phyloP scores from a whole-genome alignment of 2,329 filamentous ascomycete genomes.

The Fusarium vanettenii region DNA sequence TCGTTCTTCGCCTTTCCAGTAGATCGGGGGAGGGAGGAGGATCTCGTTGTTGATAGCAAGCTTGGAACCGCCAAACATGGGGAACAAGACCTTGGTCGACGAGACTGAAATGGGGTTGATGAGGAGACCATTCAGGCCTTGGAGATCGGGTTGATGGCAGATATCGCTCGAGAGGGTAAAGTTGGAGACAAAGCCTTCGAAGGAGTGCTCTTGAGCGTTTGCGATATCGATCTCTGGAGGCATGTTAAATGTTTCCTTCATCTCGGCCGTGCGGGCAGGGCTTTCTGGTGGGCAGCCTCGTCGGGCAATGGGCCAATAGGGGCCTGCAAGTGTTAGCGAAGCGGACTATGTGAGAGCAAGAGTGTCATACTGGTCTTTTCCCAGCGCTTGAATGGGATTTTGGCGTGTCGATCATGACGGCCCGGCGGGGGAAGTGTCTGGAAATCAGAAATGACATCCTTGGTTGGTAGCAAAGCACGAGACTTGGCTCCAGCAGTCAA shows the following conservation, averaged over 20 bases:
- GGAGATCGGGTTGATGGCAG: conserved; percentile 74
- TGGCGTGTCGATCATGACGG: conserved; percentile 49
- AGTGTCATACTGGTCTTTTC: conserved; percentile 59
- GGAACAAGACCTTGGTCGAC: conserved; percentile 68
- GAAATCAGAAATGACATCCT: conserved; percentile 58
- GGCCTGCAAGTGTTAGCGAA: conserved; percentile 49
- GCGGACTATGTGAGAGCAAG: neutral
- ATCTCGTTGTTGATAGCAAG: conserved; percentile 77
- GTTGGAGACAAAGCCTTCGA: conserved; percentile 70
- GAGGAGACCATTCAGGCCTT: conserved; percentile 72
- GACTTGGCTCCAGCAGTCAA: conserved; percentile 64
- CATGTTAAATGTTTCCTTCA: conserved; percentile 57
- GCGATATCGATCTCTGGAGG: conserved; percentile 59
- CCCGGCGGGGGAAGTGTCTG: conserved; percentile 54
- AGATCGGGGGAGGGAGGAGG: conserved; percentile 75
- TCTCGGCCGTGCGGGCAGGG: conserved; percentile 62
- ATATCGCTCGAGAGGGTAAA: conserved; percentile 70
- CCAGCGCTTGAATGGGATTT: conserved; percentile 58
- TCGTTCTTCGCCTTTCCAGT: conserved; percentile 72
- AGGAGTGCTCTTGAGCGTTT: conserved; percentile 61
- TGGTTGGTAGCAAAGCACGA: conserved; percentile 55
- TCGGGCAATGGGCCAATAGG: conserved; percentile 68
- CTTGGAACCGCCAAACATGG: conserved; percentile 77
- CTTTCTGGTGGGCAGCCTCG: conserved; percentile 73
- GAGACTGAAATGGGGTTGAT: conserved; percentile 69